Evolutionary conservation across 306 rosid genomes (phyloP).

Genomic region (Castanea mollissima): DNA sequence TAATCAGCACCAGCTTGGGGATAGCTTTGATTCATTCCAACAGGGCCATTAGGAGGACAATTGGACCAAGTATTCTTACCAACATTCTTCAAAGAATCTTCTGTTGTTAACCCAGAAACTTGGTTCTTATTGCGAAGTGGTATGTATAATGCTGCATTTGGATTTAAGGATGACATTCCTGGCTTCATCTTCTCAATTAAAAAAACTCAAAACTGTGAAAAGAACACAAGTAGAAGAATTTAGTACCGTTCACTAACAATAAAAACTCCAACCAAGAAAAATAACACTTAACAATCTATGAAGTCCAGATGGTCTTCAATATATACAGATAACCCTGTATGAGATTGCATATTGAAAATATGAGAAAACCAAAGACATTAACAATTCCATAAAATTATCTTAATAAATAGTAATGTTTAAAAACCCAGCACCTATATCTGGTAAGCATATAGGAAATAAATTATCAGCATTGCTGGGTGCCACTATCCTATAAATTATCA

Average conservation of each 20-base stretch:
- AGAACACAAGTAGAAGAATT: not conserved
- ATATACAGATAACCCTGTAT: not conserved
- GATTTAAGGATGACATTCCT: slow-evolving; percentile 4
- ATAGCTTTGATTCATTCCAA: not conserved
- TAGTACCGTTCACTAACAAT: not conserved
- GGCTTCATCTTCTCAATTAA: slow-evolving; percentile 1
- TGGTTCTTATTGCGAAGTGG: not conserved
- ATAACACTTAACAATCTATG: not conserved
- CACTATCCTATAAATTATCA: too few relatives aligned
- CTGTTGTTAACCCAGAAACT: not conserved
- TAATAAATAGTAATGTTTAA: too few relatives aligned
- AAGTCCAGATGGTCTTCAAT: not conserved
- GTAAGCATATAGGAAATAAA: too few relatives aligned
- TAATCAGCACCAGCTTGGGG: not conserved
- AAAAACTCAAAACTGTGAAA: not conserved
- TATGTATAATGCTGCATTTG: slow-evolving; percentile 8
- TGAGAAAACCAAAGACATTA: too few relatives aligned
- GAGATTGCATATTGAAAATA: not conserved
- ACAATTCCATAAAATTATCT: too few relatives aligned
- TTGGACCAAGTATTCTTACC: not conserved
- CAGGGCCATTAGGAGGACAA: not conserved
- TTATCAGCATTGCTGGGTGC: too few relatives aligned
- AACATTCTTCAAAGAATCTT: not conserved
- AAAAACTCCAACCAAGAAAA: not conserved
- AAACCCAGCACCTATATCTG: too few relatives aligned